A percentile compares a stretch with the other conserved stretches of the same genome.
Evolutionary conservation across 805 yeast species (phyloP).

Genomic region (Kodamaea kaohsiungensis): DNA sequence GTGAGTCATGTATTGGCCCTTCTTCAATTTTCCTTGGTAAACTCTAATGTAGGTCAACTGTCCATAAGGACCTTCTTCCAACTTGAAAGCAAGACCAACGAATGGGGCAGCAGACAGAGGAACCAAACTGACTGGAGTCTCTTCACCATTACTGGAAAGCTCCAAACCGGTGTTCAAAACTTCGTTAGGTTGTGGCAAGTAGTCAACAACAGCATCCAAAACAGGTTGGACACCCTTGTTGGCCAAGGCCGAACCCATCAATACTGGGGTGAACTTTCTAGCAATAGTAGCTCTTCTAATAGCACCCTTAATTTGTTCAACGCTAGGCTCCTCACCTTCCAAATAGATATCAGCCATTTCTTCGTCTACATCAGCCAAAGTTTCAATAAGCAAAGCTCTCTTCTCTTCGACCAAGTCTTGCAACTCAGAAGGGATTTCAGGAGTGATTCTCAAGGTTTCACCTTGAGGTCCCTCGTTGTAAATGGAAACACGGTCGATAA

Average conservation of each 20-base stretch:
- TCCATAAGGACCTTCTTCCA: constrained; percentile 98
- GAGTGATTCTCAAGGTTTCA: constrained; percentile 61
- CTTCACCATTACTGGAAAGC: constrained; percentile 50
- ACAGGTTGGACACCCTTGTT: constrained; percentile 96
- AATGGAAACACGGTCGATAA: constrained; percentile 81
- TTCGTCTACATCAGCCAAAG: constrained; percentile 97
- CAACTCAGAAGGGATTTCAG: constrained; percentile 76
- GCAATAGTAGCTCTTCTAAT: constrained; percentile 95
- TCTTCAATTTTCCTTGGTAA: constrained; percentile 91
- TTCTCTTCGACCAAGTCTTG: constrained; percentile 85
- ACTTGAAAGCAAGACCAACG: constrained; percentile 97
- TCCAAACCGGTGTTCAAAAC: constrained; percentile 89
- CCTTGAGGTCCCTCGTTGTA: constrained; percentile 93
- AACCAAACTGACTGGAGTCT: constrained; percentile 62
- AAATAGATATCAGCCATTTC: constrained; percentile 91
- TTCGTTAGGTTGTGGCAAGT: constrained; percentile 93
- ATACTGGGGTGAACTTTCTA: constrained; percentile 96
- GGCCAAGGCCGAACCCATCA: constrained; percentile 98
- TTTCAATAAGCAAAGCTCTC: constrained; percentile 82
- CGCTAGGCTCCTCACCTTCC: constrained; percentile 86
- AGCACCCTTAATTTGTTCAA: constrained; percentile 81
- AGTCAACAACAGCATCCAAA: constrained; percentile 93
- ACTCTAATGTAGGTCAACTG: constrained; percentile 96
- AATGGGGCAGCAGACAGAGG: constrained; percentile 79
- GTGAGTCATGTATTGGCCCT: constrained; percentile 86